Evolutionary conservation across 768 basidiomycete species (phyloP), one percentile per base, ranked within the genome.

Genomic region (Dendrothele bispora): DNA sequence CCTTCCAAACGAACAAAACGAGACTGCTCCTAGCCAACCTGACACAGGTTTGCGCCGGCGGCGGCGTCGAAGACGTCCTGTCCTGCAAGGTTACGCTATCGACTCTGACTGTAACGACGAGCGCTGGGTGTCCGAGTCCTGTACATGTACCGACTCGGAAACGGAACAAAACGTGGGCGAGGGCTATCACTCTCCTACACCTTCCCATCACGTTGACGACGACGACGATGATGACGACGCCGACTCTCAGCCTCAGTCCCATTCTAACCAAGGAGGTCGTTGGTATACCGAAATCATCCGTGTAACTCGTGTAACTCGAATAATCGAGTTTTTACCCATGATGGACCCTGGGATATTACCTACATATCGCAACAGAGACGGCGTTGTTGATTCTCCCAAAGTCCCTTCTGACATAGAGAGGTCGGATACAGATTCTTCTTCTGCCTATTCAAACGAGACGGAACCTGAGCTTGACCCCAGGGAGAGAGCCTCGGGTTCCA

Each of bases 21-120:
- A n/a, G n/a, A n/a, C n/a, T n/a, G n/a, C n/a, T n/a, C n/a, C n/a
- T n/a, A n/a, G n/a, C n/a, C n/a, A n/a, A n/a, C n/a, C n/a, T n/a
- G n/a, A n/a, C n/a, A n/a, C n/a, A n/a, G 39, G 40, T n/a, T 3
- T 35, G 25, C 43, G 15, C 24, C 49, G 56, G 43, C 46, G 38
- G 30, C 59, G 61, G 12, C 59, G 61, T n/a, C 63, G 65, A 18
- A 63, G 65, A 22, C 57, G 67, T 8, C 38, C 7, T 10, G 7
- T 14, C 27, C 49, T 67, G 5, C 66, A 61, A 22, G 73, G 73
- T 2, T 80, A 77, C 53, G 42, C 49, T 2, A 56, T 78, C 36
- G 64, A 72, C 53, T 72, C 77, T 1, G 79, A 77, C 48, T 60
- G 49, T 36, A 28, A 28, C 3, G 44, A 30, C 22, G 30, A 46